Conservation (phyloP, 2,329 filamentous ascomycete genomes). For the Ophiosphaerella narmari region DNA sequence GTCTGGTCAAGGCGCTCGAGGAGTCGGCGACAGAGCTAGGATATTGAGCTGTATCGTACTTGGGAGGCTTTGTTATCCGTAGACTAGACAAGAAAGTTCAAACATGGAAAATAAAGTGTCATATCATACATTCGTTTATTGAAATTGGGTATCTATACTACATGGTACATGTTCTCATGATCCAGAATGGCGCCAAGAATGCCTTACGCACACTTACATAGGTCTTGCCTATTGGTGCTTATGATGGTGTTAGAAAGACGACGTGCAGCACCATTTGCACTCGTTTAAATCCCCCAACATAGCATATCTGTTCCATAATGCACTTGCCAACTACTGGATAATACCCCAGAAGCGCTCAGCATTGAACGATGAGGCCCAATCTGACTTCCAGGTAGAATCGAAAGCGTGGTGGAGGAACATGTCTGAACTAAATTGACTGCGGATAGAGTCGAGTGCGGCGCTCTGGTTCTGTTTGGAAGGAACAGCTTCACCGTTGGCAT, state of each 20-base stretch:
- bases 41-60: slow-evolving; percentile 12
- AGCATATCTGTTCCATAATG: neutral
- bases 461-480: slow-evolving; percentile 70
- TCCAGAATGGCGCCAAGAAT: slow-evolving; percentile 32
- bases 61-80: neutral
- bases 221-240: slow-evolving; percentile 17
- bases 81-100: neutral
- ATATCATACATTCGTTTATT: slow-evolving; percentile 5
- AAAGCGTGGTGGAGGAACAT: slow-evolving; percentile 79
- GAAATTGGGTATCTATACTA: slow-evolving; percentile 37
- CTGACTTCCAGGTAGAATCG: slow-evolving; percentile 78
- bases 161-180: slow-evolving; percentile 30
- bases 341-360: slow-evolving; percentile 78
- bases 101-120: neutral
- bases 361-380: slow-evolving; percentile 65
- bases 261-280: slow-evolving; percentile 15
- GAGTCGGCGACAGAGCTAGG: slow-evolving; percentile 47
- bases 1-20: slow-evolving; percentile 64
- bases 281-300: slow-evolving; percentile 1
- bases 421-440: slow-evolving; percentile 60
- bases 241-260: slow-evolving; percentile 17
- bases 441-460: slow-evolving; percentile 68
- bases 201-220: slow-evolving; percentile 16
- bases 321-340: slow-evolving; percentile 15
- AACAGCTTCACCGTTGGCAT: slow-evolving; percentile 68